phyloP scores from a whole-genome alignment of 108 stramenopile genomes.

The Pseudonitzschia multistriata region DNA sequence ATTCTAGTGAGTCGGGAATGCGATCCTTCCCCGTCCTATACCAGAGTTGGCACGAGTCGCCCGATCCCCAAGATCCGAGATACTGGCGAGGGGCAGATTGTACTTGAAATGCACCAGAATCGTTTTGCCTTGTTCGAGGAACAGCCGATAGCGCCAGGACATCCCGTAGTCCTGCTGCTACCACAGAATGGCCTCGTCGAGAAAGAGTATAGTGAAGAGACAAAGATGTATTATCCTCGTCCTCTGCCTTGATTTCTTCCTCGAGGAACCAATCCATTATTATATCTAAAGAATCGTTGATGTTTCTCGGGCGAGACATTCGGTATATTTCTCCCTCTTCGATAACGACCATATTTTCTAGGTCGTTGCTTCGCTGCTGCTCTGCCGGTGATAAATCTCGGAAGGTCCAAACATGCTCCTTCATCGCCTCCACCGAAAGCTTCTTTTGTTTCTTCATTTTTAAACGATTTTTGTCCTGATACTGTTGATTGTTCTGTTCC shows the following conservation, averaged over 20 bases:
- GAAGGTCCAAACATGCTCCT: slow-evolving; percentile 4
- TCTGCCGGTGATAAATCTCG: slow-evolving; percentile 2
- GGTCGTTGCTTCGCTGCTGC: background rate
- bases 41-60: slow-evolving; percentile 41
- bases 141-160: background rate
- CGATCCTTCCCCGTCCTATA: slow-evolving; percentile 15
- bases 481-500: background rate
- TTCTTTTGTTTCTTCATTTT: background rate
- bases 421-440: background rate
- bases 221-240: background rate
- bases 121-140: background rate
- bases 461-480: background rate
- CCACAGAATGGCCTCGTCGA: slow-evolving; percentile 18
- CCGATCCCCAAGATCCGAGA: slow-evolving; percentile 44
- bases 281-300: background rate
- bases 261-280: slow-evolving; percentile 4
- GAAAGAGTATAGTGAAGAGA: slow-evolving; percentile 25
- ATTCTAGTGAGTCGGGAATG: background rate
- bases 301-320: background rate
- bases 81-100: background rate
- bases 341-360: background rate
- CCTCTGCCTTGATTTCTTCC: background rate
- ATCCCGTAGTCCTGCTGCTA: slow-evolving; percentile 20
- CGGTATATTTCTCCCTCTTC: background rate
- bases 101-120: background rate